Evolutionary conservation across 768 basidiomycete species (phyloP).

Genomic region (Hypsizygus marmoreus): DNA sequence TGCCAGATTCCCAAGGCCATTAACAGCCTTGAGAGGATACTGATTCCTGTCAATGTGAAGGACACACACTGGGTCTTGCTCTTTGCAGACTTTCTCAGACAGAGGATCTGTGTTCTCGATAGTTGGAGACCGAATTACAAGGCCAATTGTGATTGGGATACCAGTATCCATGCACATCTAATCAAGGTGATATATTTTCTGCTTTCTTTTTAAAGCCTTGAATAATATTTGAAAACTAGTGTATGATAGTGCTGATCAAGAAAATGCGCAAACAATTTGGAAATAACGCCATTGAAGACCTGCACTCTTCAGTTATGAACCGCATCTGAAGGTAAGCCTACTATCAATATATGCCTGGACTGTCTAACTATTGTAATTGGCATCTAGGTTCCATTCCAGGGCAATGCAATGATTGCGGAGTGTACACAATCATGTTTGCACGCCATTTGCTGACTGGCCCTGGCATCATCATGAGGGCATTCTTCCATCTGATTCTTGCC

Average conservation of each 20-base stretch:
- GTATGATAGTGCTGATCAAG: not conserved
- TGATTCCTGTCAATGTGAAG: not conserved
- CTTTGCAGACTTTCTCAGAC: not conserved
- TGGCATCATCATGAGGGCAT: too few relatives aligned
- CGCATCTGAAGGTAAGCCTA: too few relatives aligned
- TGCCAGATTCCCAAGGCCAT: too few relatives aligned
- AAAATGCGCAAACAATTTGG: too few relatives aligned
- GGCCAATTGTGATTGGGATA: not conserved
- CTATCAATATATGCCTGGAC: too few relatives aligned
- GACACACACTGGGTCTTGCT: not conserved
- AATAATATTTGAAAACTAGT: not conserved
- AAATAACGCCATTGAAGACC: too few relatives aligned
- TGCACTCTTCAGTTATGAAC: too few relatives aligned
- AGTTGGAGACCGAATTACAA: not conserved
- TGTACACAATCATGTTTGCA: constrained; percentile 1
- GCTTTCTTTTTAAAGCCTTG: not conserved
- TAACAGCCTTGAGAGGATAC: too few relatives aligned
- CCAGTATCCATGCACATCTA: not conserved
- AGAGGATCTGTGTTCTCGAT: not conserved
- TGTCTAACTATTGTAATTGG: too few relatives aligned
- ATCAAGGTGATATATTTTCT: not conserved
- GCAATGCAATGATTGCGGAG: not conserved
- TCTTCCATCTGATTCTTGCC: too few relatives aligned
- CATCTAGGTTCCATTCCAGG: constrained; percentile 1
- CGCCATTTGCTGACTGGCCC: not conserved